Percentiles rank a stretch among this genome's conserved stretches.
These are phyloP conservation scores for Cutaneotrichosporon sp. DNA, from an alignment of 1,284 basidiomycete species.

Conservation along the genomic window DNA sequence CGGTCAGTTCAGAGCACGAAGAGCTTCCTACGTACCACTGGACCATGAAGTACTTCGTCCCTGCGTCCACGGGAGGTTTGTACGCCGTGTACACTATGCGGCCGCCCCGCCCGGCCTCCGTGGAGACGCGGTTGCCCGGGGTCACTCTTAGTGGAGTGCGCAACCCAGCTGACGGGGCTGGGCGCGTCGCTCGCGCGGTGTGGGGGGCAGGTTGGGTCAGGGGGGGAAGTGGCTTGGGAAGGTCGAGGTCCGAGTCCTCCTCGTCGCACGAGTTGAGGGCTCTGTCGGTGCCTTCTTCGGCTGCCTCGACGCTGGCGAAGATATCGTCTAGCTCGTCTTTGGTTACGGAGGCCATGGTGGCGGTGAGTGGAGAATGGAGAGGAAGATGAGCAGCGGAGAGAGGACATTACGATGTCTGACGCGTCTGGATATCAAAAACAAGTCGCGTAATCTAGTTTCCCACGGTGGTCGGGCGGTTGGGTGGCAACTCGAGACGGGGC, in stretches of 20 bases:
- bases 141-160: not conserved
- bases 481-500: not conserved
- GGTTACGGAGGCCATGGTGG: constrained; percentile 2
- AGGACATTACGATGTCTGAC: constrained; percentile 1
- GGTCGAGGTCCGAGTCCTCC: constrained; percentile 16
- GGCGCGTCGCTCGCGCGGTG: too few relatives aligned
- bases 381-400: constrained; percentile 6
- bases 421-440: constrained; percentile 6
- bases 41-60: constrained; percentile 38
- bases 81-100: constrained; percentile 22
- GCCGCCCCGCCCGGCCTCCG: constrained; percentile 18
- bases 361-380: constrained; percentile 13
- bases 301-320: constrained; percentile 15
- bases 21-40: constrained; percentile 45
- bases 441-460: constrained; percentile 15
- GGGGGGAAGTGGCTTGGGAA: constrained; percentile 12
- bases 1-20: constrained; percentile 12
- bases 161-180: not conserved
- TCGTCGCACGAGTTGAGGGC: constrained; percentile 21
- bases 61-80: constrained; percentile 5
- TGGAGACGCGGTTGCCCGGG: not conserved
- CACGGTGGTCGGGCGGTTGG: constrained; percentile 3
- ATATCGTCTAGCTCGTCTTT: constrained; percentile 17
- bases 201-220: not conserved
- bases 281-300: constrained; percentile 6